Conservation (phyloP, 805 yeast genomes). For the Starmerella davenportii region DNA sequence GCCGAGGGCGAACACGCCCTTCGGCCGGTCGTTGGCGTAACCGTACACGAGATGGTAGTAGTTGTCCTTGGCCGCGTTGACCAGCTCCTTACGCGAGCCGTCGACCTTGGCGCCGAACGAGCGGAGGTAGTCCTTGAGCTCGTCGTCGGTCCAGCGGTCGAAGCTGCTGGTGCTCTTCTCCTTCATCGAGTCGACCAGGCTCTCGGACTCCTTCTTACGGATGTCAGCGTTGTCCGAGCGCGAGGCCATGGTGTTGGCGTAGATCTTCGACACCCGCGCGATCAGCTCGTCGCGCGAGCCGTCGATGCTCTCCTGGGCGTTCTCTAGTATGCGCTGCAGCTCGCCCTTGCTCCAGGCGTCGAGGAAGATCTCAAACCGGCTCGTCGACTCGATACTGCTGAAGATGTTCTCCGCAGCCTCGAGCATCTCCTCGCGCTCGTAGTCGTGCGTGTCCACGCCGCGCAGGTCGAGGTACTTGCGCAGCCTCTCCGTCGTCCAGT, state of each 20-base stretch:
- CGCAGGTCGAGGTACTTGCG: conserved; percentile 23
- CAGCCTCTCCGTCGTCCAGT: conserved; percentile 24
- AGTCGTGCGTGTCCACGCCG: conserved; percentile 20
- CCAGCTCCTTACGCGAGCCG: conserved; percentile 8
- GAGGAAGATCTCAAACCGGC: conserved; percentile 26
- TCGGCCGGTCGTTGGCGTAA: conserved; percentile 4
- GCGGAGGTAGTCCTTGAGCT: conserved; percentile 37
- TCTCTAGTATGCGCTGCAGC: conserved; percentile 32
- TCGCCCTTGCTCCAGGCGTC: conserved; percentile 35
- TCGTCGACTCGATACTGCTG: conserved; percentile 31
- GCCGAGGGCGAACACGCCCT: neutral
- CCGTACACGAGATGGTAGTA: conserved; percentile 10
- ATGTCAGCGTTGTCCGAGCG: conserved; percentile 26
- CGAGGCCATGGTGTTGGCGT: conserved; percentile 26
- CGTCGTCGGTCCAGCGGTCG: conserved; percentile 36
- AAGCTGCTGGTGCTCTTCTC: conserved; percentile 25
- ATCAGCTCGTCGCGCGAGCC: conserved; percentile 33
- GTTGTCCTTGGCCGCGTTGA: conserved; percentile 9
- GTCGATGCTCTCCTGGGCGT: conserved; percentile 26
- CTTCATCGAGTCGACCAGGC: conserved; percentile 23
- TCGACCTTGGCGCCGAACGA: conserved; percentile 24
- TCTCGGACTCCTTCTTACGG: conserved; percentile 25
- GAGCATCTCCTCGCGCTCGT: conserved; percentile 26
- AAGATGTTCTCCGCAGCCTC: conserved; percentile 25
- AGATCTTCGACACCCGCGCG: conserved; percentile 28